phyloP scores from a whole-genome alignment of 495 filamentous ascomycete genomes.

The Tuber umbilicatum region DNA sequence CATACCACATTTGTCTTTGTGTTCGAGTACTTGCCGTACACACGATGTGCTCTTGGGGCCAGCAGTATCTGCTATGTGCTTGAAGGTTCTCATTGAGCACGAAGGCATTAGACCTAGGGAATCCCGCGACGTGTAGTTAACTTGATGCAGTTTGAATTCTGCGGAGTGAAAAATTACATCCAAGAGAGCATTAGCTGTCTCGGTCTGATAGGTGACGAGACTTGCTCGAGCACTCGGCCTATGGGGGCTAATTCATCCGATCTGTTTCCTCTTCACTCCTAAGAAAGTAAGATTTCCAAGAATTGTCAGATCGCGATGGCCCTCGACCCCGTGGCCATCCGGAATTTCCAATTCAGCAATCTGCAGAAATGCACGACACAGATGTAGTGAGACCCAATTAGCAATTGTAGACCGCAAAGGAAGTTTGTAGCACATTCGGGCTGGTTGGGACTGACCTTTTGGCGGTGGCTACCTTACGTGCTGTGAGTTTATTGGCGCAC shows the following conservation, averaged over 20 bases:
- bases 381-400: neutral
- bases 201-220: neutral
- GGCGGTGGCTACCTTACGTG: neutral
- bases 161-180: neutral
- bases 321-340: neutral
- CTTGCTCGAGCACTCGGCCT: neutral
- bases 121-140: neutral
- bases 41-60: neutral
- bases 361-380: neutral
- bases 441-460: neutral
- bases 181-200: neutral
- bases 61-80: no score
- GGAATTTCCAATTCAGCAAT: neutral
- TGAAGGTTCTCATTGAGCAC: neutral
- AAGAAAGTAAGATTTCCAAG: neutral
- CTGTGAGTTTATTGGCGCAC: neutral
- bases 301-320: neutral
- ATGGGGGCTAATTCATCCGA: neutral
- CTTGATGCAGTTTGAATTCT: neutral
- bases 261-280: neutral
- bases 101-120: neutral
- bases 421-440: neutral
- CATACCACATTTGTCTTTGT: no score
- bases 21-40: no score
- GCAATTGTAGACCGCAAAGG: neutral